Evolutionary conservation across 345 rosid genomes (phyloP), one percentile per base, ranked within the genome.

Genomic region (Lepidium africanum): DNA sequence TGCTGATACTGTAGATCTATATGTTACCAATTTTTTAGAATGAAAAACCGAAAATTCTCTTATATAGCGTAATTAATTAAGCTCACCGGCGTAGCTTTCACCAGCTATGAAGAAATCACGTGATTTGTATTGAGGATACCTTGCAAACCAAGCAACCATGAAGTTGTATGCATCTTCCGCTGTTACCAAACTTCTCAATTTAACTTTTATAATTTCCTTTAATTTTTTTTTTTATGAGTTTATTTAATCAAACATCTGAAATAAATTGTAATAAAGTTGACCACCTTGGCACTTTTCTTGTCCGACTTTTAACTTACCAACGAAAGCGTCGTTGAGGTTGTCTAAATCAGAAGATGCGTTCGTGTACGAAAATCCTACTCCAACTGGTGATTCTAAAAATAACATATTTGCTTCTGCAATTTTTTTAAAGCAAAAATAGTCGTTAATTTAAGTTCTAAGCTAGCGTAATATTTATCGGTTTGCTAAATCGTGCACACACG

Each of bases 301-400:
- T n/a, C n/a, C n/a, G n/a, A n/a, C n/a, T n/a, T n/a, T n/a, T n/a
- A n/a, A n/a, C 58, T 77, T 81, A 84, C 88, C 91, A 23, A 73
- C 86, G 73, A 84, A 86, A 32, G 14, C 60, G 73, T 86, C 88
- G 61, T 86, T 80, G 39, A 82, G 35, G 11, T 52, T 78, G 32
- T 71, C 69, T 5, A 84, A 77, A 70, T 86, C 87, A 6, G 84
- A 81, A 38, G 87, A 76, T 37, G 82, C 74, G 69, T 86, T 86
- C 55, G 91, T 81, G 82, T 82, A 86, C 47, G 89, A 86, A 73
- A 84, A 86, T 65, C 91, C 89, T 36, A 86, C 89, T 67, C 89
- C 89, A 50, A 81, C 80, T 0, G 89, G 91, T 52, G 91, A 84
- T 63, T 86, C 91, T 50, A 86, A 80, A 65, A 86, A 86, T 57